These are phyloP conservation scores for Entomophthora muscae DNA, from an alignment of 371 early-diverging fungal species.

Conservation along the genomic window DNA sequence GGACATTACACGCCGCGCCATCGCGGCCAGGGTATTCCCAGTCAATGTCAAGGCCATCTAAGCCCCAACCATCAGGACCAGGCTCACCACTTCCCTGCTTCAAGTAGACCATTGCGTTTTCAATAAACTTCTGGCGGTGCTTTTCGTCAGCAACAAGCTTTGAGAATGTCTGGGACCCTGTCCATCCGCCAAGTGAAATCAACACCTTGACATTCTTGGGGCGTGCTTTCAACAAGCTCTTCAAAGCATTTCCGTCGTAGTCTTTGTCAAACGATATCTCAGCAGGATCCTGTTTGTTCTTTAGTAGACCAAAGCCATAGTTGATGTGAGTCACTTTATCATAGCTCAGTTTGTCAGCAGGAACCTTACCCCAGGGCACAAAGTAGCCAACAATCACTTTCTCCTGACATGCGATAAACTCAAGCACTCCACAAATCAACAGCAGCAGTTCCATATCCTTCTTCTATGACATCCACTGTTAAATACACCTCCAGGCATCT, in stretches of 20 bases:
- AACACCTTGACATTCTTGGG: conserved; percentile 22
- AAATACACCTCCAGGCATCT: too few species aligned
- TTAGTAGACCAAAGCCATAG: conserved; percentile 26
- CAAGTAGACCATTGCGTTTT: conserved; percentile 13
- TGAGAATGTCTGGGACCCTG: conserved; percentile 43
- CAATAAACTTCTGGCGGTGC: conserved; percentile 28
- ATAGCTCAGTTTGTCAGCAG: conserved; percentile 19
- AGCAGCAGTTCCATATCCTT: too few species aligned
- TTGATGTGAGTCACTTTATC: conserved; percentile 39
- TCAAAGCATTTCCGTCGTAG: conserved; percentile 21
- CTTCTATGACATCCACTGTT: too few species aligned
- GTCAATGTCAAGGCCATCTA: conserved; percentile 30
- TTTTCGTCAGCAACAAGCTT: conserved; percentile 23
- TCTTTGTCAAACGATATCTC: conserved; percentile 10
- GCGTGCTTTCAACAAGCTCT: conserved; percentile 15
- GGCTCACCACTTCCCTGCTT: conserved; percentile 7
- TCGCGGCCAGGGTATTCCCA: conserved; percentile 65
- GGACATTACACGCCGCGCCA: conserved; percentile 32
- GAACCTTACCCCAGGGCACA: conserved; percentile 35
- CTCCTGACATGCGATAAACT: too few species aligned
- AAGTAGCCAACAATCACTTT: conserved; percentile 24
- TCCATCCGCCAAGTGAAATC: conserved; percentile 62
- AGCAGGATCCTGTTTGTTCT: conserved; percentile 12
- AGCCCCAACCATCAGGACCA: conserved; percentile 16
- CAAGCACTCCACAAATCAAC: too few species aligned